Percentiles rank a stretch among this genome's conserved stretches.
These are phyloP conservation scores for Phaeomoniella chlamydospora DNA, from an alignment of 2,329 filamentous ascomycete genomes.

Conservation along the genomic window DNA sequence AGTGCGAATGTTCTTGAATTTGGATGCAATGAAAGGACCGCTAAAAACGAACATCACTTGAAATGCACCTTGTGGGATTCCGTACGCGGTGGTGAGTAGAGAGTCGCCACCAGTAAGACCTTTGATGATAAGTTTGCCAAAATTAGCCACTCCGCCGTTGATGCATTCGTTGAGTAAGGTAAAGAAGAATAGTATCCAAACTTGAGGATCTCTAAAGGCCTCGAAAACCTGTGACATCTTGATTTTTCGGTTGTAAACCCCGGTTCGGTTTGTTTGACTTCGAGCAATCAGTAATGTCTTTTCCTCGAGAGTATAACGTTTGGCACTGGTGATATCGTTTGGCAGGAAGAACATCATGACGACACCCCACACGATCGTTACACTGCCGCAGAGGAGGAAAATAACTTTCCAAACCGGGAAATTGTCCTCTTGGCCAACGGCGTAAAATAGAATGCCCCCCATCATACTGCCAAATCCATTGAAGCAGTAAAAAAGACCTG, in stretches of 20 bases:
- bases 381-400: conserved; percentile 5
- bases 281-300: conserved; percentile 8
- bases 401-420: conserved; percentile 18
- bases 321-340: conserved; percentile 26
- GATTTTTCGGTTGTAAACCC: conserved; percentile 7
- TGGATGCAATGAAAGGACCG: conserved; percentile 36
- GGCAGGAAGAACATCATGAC: conserved; percentile 28
- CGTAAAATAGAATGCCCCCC: conserved; percentile 20
- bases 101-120: conserved; percentile 25
- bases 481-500: conserved; percentile 17
- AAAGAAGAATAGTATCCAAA: conserved; percentile 10
- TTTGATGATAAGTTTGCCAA: conserved; percentile 16
- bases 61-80: conserved; percentile 40
- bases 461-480: conserved; percentile 24
- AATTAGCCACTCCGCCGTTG: conserved; percentile 19
- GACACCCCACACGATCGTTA: conserved; percentile 7
- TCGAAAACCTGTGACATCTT: conserved; percentile 8
- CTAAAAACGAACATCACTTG: conserved; percentile 39
- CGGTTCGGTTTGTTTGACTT: conserved; percentile 7
- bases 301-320: conserved; percentile 7
- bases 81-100: conserved; percentile 34
- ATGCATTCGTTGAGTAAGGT: conserved; percentile 14
- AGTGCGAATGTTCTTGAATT: conserved; percentile 35
- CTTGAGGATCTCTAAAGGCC: conserved; percentile 9
- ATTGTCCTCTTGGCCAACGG: conserved; percentile 23